phyloP scores from a whole-genome alignment of 1,284 basidiomycete species.

The Coriolopsis trogii region DNA sequence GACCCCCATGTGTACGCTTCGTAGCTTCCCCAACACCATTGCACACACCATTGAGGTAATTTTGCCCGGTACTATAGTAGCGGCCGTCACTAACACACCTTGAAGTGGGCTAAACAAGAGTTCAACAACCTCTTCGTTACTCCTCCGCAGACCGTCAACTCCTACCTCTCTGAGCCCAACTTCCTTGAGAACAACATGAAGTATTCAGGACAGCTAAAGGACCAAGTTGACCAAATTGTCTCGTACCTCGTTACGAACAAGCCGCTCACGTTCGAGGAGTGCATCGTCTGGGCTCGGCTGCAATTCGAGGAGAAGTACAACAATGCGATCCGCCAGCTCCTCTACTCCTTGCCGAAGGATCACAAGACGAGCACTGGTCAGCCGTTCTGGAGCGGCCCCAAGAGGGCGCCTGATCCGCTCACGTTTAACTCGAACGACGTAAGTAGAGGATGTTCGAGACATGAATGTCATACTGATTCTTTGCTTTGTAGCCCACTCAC shows the following conservation, averaged over 20 bases:
- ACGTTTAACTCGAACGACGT: slow-evolving; percentile 88
- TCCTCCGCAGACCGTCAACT: slow-evolving; percentile 93
- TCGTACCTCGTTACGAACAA: slow-evolving; percentile 92
- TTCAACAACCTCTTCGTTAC: slow-evolving; percentile 96
- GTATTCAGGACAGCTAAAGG: slow-evolving; percentile 87
- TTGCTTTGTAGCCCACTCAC: slow-evolving; percentile 70
- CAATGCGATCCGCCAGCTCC: slow-evolving; percentile 91
- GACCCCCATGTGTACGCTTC: slow-evolving; percentile 97
- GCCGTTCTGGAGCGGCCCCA: slow-evolving; percentile 97
- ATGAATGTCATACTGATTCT: neutral
- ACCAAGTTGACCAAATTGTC: slow-evolving; percentile 90
- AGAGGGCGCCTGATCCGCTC: slow-evolving; percentile 95
- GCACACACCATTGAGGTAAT: slow-evolving; percentile 96
- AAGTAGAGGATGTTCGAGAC: slow-evolving; percentile 34
- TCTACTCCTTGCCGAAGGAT: slow-evolving; percentile 96
- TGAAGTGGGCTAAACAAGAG: slow-evolving; percentile 90
- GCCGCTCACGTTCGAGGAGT: slow-evolving; percentile 96
- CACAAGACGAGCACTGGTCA: slow-evolving; percentile 88
- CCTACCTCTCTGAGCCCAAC: slow-evolving; percentile 96
- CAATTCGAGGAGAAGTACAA: slow-evolving; percentile 96
- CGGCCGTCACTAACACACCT: slow-evolving; percentile 8
- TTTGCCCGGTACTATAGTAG: neutral
- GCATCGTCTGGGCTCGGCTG: slow-evolving; percentile 95
- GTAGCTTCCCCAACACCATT: slow-evolving; percentile 99
- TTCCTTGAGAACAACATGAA: slow-evolving; percentile 92